Evolutionary conservation across 2,329 filamentous ascomycete species (phyloP), one percentile per base, ranked within the genome.

Genomic region (Exophiala phaeomuriformis): DNA sequence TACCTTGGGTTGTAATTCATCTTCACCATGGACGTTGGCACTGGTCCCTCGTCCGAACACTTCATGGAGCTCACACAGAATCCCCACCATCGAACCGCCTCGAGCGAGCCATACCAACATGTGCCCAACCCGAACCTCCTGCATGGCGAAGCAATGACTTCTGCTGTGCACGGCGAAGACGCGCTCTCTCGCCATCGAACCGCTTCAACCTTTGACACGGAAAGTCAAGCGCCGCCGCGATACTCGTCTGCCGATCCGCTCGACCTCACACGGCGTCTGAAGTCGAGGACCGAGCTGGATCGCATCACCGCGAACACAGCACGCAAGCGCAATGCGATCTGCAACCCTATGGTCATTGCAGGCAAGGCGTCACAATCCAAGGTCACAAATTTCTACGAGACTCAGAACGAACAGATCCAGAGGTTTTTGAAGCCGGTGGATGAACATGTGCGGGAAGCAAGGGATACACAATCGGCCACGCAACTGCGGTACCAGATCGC

Each of bases 401-500:
- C 78, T 31, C 91, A 98, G 68, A 98, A 98, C 68, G 88, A 90
- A 68, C 90, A 88, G 64, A 98, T 98, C 61, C 83, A 95, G 73
- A 82, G 88, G 7, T 80, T 96, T 72, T 77, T 97, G 61, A 96
- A 95, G 73, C 85, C 87, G 2, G 91, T 97, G 2, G 89, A 95
- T 65, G 89, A 96, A 66, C 93, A 97, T 71, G 78, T 86, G 12
- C 83, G 84, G 35, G 84, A 89, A 45, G 90, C 90, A 35, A 84
- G 82, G 60, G 86, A 94, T 63, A 82, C 90, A 67, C 83, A 86
- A 54, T 83, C 82, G 55, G 86, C 90, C 32, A 91, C 94, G 66
- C 85, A 91, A 57, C 71, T 96, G 42, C 73, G 74, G 55, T 78
- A 73, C 66, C 71, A 72, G 54, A 77, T 86, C 56, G 83, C 83